phyloP scores from a whole-genome alignment of 106 monocot species.

The Alisma plantagoaquatica region DNA sequence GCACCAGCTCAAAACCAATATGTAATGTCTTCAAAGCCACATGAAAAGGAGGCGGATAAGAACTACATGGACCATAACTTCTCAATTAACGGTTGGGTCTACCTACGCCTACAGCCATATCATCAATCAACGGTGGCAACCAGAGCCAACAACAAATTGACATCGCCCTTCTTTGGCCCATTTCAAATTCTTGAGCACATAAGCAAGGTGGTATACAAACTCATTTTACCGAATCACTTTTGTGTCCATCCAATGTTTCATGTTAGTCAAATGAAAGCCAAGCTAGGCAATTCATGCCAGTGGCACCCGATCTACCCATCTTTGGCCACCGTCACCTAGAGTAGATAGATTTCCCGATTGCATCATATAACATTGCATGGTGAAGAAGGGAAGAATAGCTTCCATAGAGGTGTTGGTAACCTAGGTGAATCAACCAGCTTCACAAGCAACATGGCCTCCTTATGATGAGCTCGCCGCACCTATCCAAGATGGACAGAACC shows the following conservation, averaged over 20 bases:
- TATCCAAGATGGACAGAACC: too few species aligned
- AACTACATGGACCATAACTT: not conserved
- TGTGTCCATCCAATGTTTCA: not conserved
- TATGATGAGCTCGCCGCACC: too few species aligned
- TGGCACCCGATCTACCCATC: too few species aligned
- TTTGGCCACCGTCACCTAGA: too few species aligned
- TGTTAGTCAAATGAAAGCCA: not conserved
- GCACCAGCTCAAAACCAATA: not conserved
- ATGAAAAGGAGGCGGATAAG: not conserved
- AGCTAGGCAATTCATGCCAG: too few species aligned
- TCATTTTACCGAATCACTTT: not conserved
- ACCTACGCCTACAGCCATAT: not conserved
- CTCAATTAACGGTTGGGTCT: accelerated
- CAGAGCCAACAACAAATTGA: not conserved
- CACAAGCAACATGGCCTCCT: too few species aligned
- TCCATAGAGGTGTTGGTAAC: too few species aligned
- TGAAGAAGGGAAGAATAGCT: too few species aligned
- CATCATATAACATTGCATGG: too few species aligned
- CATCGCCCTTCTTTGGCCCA: not conserved
- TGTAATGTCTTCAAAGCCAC: not conserved
- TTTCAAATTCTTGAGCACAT: not conserved
- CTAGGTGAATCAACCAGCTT: too few species aligned
- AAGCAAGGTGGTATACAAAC: too few species aligned
- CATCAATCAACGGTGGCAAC: not conserved
- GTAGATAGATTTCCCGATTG: too few species aligned